These are phyloP conservation scores for Aspergillus pseudoglaucus DNA, from an alignment of 2,329 filamentous ascomycete species.

Conservation along the genomic window DNA sequence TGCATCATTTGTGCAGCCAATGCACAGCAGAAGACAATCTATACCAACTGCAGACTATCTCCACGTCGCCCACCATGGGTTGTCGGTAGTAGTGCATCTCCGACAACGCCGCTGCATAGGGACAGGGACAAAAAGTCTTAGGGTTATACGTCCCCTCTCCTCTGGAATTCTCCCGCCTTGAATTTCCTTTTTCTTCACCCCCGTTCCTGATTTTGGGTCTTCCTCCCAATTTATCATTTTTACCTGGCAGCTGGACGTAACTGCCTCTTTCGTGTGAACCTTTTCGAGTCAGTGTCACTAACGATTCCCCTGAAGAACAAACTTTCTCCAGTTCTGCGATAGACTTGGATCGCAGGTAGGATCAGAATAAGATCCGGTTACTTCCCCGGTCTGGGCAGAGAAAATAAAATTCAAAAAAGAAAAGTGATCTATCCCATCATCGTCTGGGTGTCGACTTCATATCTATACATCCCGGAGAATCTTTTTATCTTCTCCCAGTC, in stretches of 20 bases:
- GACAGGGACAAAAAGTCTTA: not conserved
- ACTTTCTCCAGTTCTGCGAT: not conserved
- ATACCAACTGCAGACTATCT: not conserved
- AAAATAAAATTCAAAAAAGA: not conserved
- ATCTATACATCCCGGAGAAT: not conserved
- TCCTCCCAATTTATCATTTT: not conserved
- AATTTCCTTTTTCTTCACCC: not conserved
- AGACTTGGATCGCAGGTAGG: not conserved
- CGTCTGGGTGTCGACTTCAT: not conserved
- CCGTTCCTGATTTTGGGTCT: not conserved
- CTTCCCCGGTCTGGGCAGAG: not conserved
- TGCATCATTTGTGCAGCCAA: not conserved
- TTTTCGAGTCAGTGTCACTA: not conserved
- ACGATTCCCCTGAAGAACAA: not conserved
- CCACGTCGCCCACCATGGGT: not conserved
- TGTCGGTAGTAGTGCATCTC: not conserved
- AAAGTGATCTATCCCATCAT: not conserved
- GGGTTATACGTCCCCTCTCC: not conserved
- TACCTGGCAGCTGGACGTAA: not conserved
- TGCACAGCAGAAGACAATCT: not conserved
- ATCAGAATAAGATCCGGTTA: not conserved
- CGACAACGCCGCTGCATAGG: not conserved
- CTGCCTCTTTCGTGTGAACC: not conserved
- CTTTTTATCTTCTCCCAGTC: not conserved
- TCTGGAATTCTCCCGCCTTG: not conserved